phyloP scores from a whole-genome alignment of 306 rosid species.

The Citrullus amarus region DNA sequence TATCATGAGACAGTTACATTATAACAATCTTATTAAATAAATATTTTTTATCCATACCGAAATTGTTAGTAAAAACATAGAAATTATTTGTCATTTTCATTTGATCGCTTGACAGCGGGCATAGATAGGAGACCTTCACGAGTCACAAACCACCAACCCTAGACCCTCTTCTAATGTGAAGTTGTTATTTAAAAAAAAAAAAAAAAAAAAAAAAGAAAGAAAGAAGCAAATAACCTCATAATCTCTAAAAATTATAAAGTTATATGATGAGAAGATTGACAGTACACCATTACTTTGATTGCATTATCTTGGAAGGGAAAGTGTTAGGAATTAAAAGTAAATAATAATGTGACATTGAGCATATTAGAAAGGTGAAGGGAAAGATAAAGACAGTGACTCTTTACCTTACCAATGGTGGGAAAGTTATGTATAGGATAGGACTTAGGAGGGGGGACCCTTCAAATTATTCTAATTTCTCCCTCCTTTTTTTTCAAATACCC shows the following conservation, averaged over 20 bases:
- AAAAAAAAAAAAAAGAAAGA: too few species aligned
- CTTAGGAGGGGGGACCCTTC: not conserved
- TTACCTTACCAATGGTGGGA: not conserved
- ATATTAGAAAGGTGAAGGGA: not conserved
- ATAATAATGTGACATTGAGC: not conserved
- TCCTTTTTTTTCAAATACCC: not conserved
- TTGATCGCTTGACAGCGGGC: too few species aligned
- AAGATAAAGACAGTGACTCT: not conserved
- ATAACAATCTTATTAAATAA: too few species aligned
- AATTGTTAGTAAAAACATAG: too few species aligned
- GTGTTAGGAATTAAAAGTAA: not conserved
- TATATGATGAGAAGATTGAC: not conserved
- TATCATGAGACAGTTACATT: too few species aligned
- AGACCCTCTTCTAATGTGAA: too few species aligned
- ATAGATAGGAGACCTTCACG: too few species aligned
- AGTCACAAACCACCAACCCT: too few species aligned
- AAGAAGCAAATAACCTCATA: too few species aligned
- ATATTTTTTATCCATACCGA: too few species aligned
- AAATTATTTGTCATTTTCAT: too few species aligned
- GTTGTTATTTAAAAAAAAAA: too few species aligned
- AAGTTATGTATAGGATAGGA: not conserved
- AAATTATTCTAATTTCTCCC: not conserved
- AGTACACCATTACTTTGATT: not conserved
- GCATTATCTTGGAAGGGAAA: not conserved
- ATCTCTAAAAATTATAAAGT: not conserved